These are phyloP conservation scores for Chlorophyllum brunneum DNA, from an alignment of 768 basidiomycete genomes.

Conservation along the genomic window DNA sequence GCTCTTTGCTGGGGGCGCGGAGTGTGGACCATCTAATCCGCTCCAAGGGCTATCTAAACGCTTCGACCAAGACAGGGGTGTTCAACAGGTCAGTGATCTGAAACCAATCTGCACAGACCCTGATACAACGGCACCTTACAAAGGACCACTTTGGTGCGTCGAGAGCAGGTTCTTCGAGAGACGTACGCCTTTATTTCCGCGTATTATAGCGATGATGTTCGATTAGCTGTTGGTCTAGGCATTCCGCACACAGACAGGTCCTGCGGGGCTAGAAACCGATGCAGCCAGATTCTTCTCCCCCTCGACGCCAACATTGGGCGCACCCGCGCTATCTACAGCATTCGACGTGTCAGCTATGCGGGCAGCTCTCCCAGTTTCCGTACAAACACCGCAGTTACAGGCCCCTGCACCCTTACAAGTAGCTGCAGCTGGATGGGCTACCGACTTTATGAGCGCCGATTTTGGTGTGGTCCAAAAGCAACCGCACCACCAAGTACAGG, in stretches of 20 bases:
- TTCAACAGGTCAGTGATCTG: constrained; percentile 57
- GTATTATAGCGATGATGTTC: neutral
- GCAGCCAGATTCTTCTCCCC: constrained; percentile 70
- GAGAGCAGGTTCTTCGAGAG: constrained; percentile 58
- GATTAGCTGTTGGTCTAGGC: constrained; percentile 29
- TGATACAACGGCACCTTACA: constrained; percentile 12
- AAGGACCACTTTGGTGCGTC: constrained; percentile 70
- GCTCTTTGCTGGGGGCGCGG: constrained; percentile 68
- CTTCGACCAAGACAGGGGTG: constrained; percentile 74
- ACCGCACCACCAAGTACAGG: neutral
- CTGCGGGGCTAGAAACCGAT: constrained; percentile 52
- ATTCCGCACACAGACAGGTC: constrained; percentile 54
- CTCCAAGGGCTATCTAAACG: constrained; percentile 76
- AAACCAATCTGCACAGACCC: constrained; percentile 10
- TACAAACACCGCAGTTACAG: constrained; percentile 21
- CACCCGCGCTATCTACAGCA: constrained; percentile 22
- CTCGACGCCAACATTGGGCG: constrained; percentile 18
- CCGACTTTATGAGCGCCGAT: constrained; percentile 14
- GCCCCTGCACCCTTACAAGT: constrained; percentile 26
- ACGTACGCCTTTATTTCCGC: constrained; percentile 37
- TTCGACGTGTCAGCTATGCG: constrained; percentile 63
- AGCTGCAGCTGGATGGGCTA: constrained; percentile 17
- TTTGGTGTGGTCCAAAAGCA: constrained; percentile 5
- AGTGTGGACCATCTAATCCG: constrained; percentile 85
- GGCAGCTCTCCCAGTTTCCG: constrained; percentile 38